Base-by-base conservation (phyloP, 495 filamentous ascomycete genomes). In the Friedmanniomyces simplex region DNA sequence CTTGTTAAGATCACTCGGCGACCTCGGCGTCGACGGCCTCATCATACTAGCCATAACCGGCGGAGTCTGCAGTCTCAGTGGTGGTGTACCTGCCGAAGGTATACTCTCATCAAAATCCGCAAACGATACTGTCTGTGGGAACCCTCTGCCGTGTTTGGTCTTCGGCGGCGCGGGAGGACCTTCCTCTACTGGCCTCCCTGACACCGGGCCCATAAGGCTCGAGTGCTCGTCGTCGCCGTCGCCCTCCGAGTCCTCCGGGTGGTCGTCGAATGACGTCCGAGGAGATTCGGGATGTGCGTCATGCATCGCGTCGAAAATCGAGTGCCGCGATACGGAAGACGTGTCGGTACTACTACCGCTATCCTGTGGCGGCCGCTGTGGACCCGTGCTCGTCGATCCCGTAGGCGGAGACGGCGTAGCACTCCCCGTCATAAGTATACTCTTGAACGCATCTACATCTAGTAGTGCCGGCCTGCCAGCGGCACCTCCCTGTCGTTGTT, bases 331-430 rank as follows among this genome's bases (percentile, higher is more conserved):
- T n/a, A 63, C 50, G 13, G 69, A 70, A 2, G 69, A 72, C 21
- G 69, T 66, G 52, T 72, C 69, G 37, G 69, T 72, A 46, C 65
- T 71, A 52, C 66, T 68, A 41, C 65, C 70, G 58, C 67, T 72
- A 42, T 68, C 68, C 32, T 63, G 58, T 4, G 57, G 37, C 36
- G 28, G 28, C 28, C 28, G 28, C 28, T 57, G 57, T 14, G 20
- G 32, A n/a, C 24, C 26, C 43, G 16, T 43, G 39, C 18, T 14
- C 30, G 55, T n/a, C 30, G 34, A 16, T 28, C 48, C n/a, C 18
- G 24, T 57, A 46, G 67, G 47, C 45, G 20, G 42, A 18, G 59
- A 47, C 21, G 68, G 64, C 47, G 46, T 55, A 1, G 67, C 60
- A 47, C 58, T 67, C 8, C 70, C 70, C 16, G 60, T 71, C 63